Base-by-base conservation (phyloP, 345 rosid genomes). In the Schrenkiella parvula region DNA sequence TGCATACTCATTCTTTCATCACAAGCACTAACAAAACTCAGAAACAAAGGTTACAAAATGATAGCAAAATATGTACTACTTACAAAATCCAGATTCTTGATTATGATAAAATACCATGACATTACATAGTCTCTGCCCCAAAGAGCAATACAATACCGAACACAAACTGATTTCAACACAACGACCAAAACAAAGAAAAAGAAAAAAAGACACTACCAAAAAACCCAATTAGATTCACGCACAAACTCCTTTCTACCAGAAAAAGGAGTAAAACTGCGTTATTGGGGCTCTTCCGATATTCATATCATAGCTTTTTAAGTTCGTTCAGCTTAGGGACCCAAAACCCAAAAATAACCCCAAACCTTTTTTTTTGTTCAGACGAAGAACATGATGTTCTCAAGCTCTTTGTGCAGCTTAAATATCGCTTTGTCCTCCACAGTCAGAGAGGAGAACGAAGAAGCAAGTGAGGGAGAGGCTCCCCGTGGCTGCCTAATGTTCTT, bases 351-450 rank as follows among this genome's bases (percentile, higher is more conserved):
- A 19, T 9, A 48, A 48, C 54, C 54, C 25, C 54, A 48, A 23
- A 50, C 31, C 55, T 50, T 50, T 23, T 50, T n/a, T 44, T 52
- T 43, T 8, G 21, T 41, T 88, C 86, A 92, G 51, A 89, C 76
- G 57, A 92, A 92, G 73, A 80, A 89, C 96, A 92, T 92, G 1
- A 69, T 47, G 66, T 89, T 81, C 60, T 89, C 89, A 73, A 89
- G 76, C 57, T 84, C 81, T 13, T 80, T 34, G 44, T 89, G 96
- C 70, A 89, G 76, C 84, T 68, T 87, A 72, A 70, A 86, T 26
- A 64, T 71, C 26, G 62, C 79, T 31, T 88, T 89, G 19, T 83
- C 87, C 29, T 71, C 48, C 0, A 83, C 75, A 50, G 76, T 78
- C 19, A 72, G 79, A 3, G 84, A 55, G 2, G 90, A 84, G 5